These are phyloP conservation scores for Dalbergia oliveri DNA, from an alignment of 306 rosid species.

Conservation along the genomic window DNA sequence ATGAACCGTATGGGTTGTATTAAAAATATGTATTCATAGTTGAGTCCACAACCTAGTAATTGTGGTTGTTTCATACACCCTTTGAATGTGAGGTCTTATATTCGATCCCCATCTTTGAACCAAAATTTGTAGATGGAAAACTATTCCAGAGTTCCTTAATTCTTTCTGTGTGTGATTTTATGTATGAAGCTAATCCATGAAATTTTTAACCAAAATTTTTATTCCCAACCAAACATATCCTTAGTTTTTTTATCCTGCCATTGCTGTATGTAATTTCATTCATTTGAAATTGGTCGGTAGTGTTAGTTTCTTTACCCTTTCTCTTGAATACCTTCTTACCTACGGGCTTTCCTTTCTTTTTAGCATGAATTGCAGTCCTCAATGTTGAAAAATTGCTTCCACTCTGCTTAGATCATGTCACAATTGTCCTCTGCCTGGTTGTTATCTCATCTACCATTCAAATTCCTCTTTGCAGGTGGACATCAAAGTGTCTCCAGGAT, in stretches of 20 bases:
- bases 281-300: constrained; percentile 19
- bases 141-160: no score
- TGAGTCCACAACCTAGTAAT: no score
- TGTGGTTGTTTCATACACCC: no score
- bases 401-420: constrained; percentile 16
- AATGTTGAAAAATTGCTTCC: constrained; percentile 15
- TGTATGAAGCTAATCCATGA: no score
- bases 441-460: constrained; percentile 34
- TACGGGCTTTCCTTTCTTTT: constrained; percentile 18
- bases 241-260: background rate
- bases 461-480: constrained; percentile 76
- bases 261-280: constrained; percentile 6
- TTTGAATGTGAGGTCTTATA: no score
- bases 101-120: no score
- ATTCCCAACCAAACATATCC: no score
- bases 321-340: constrained; percentile 18
- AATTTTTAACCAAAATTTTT: no score
- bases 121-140: no score
- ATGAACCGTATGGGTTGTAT: no score
- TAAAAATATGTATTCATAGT: no score
- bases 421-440: constrained; percentile 22
- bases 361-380: background rate
- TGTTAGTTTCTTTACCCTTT: background rate
- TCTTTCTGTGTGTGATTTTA: no score
- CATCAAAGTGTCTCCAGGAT: constrained; percentile 95